Evolutionary conservation across 495 filamentous ascomycete species (phyloP).

Genomic region (Diplogelasinospora grovesii): DNA sequence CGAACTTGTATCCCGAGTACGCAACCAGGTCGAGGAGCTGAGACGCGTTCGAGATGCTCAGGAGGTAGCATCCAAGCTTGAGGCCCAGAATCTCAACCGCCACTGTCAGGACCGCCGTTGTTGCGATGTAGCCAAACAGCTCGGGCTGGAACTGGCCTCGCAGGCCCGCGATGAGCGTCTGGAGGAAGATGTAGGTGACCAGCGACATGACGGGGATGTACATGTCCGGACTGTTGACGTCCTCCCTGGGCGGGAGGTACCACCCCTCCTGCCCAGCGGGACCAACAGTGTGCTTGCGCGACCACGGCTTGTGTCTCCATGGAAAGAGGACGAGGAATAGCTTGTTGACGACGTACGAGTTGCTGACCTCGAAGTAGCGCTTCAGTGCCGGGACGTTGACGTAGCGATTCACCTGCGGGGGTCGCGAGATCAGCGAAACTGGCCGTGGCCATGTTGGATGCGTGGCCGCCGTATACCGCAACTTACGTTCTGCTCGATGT

Average conservation of each 20-base stretch:
- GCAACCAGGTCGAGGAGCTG: slow-evolving; percentile 90
- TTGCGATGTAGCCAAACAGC: slow-evolving; percentile 80
- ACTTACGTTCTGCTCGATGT: slow-evolving; percentile 84
- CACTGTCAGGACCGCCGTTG: slow-evolving; percentile 72
- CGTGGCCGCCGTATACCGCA: not conserved
- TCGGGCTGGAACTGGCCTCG: slow-evolving; percentile 93
- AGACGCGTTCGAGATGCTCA: slow-evolving; percentile 78
- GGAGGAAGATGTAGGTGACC: slow-evolving; percentile 93
- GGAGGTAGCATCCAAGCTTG: slow-evolving; percentile 87
- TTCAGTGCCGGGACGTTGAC: slow-evolving; percentile 88
- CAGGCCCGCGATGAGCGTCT: slow-evolving; percentile 80
- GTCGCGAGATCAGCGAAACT: not conserved
- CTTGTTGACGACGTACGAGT: slow-evolving; percentile 81
- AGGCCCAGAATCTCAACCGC: slow-evolving; percentile 79
- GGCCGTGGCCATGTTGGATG: no score
- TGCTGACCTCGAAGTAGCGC: slow-evolving; percentile 96
- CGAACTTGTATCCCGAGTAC: slow-evolving; percentile 98
- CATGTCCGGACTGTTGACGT: slow-evolving; percentile 97
- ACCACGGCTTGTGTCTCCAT: slow-evolving; percentile 96
- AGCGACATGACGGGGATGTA: slow-evolving; percentile 95
- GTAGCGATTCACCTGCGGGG: slow-evolving; percentile 74
- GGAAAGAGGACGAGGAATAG: slow-evolving; percentile 88
- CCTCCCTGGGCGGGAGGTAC: slow-evolving; percentile 92
- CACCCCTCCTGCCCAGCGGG: slow-evolving; percentile 69
- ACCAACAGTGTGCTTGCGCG: slow-evolving; percentile 58